Percentiles rank a stretch among this genome's conserved stretches.
These are phyloP conservation scores for Chrysoporthe puriensis DNA, from an alignment of 2,329 filamentous ascomycete species.

Conservation along the genomic window DNA sequence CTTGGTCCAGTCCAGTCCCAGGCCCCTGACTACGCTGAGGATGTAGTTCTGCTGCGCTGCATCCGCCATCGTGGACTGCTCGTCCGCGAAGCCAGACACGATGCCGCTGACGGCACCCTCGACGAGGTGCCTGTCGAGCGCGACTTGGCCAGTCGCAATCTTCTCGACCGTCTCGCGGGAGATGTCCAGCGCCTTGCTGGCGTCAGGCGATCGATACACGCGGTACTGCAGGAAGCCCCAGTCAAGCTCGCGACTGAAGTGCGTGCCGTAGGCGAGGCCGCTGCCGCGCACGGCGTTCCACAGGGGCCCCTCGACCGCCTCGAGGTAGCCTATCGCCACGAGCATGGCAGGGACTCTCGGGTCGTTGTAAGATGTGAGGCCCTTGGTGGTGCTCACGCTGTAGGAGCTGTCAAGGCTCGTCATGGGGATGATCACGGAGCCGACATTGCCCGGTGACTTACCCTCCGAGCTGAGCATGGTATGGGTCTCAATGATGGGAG, in stretches of 20 bases:
- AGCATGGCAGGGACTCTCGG: constrained; percentile 80
- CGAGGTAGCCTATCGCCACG: constrained; percentile 88
- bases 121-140: constrained; percentile 79
- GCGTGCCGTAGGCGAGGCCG: constrained; percentile 87
- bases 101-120: constrained; percentile 91
- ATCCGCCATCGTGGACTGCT: constrained; percentile 81
- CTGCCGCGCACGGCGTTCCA: constrained; percentile 94
- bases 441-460: constrained; percentile 71
- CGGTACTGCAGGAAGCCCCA: constrained; percentile 81
- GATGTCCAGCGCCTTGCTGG: constrained; percentile 81
- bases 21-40: constrained; percentile 74
- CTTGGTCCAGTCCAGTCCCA: constrained; percentile 78
- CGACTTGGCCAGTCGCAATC: constrained; percentile 70
- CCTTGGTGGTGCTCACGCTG: constrained; percentile 73
- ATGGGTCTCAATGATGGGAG: constrained; percentile 71
- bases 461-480: constrained; percentile 78
- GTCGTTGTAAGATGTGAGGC: constrained; percentile 75
- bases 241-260: constrained; percentile 77
- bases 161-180: constrained; percentile 75
- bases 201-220: constrained; percentile 89
- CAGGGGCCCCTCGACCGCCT: constrained; percentile 89
- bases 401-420: constrained; percentile 91
- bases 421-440: constrained; percentile 84
- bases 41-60: constrained; percentile 86
- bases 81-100: constrained; percentile 83